Base-by-base conservation (phyloP, 805 yeast species). In the Blastobotrys attinorum region DNA sequence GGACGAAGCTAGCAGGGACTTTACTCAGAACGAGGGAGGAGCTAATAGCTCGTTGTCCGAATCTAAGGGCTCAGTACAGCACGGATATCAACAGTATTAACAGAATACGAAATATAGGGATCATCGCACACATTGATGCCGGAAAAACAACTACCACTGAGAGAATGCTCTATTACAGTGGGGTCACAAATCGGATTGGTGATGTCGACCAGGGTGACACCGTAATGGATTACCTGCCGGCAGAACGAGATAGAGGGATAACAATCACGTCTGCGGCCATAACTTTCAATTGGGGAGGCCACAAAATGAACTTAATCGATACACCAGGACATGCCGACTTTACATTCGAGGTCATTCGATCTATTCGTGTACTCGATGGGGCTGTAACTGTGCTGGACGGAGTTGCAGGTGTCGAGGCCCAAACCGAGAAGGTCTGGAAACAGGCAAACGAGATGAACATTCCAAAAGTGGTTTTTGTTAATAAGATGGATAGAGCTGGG, bases 281-380 rank as follows among this genome's bases (percentile, higher is more conserved):
- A 31, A 77, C 96, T 0, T 74, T 92, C 40, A 82, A 86, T 22
- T 92, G 97, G 97, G 77, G 76, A 47, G 67, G 69, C 39, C 75
- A 77, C 56, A 78, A 77, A 51, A 79, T 92, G 55, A 92, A 92
- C 61, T 70, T 92, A 45, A 88, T 92, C 20, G 98, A 92, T 61
- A 92, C 98, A 0, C 98, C 98, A 0, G 98, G 98, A 0, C 98
- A 92, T 63, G 97, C 96, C 0, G 98, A 92, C 64, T 92, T 92
- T 61, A 84, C 94, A 0, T 92, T 89, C 61, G 98, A 92, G 63
- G 98, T 92, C 3, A 84, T 78, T 1, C 67, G 97, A 44, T 81
- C 97, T 0, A 70, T 92, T 45, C 73, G 96, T 49, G 97, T 92
- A 1, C 66, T 92, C 7, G 98, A 92, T 65, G 97, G 97, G 3